Conservation (phyloP, 2,329 filamentous ascomycete species). For the Neodidymelliopsis sp. region DNA sequence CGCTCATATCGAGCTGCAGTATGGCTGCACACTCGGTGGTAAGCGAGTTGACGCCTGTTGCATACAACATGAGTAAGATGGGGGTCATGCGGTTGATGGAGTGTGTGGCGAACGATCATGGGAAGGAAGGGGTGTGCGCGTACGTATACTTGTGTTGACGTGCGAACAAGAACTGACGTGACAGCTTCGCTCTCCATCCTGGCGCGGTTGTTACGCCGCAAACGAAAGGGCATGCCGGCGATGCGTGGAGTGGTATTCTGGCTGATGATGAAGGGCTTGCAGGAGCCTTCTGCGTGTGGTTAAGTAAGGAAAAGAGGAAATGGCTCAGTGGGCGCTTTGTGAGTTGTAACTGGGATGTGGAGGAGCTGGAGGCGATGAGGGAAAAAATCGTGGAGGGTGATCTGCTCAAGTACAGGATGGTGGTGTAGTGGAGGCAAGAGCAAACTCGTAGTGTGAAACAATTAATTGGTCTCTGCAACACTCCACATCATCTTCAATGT, state of each 20-base stretch:
- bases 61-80: conserved; percentile 31
- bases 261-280: conserved; percentile 36
- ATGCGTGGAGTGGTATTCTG: conserved; percentile 11
- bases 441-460: too few relatives aligned
- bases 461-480: too few relatives aligned
- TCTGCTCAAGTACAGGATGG: conserved; percentile 19
- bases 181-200: conserved; percentile 26
- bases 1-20: conserved; percentile 21
- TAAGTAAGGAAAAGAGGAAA: conserved; percentile 26
- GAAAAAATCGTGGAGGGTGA: conserved; percentile 11
- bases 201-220: conserved; percentile 33
- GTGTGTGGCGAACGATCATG: conserved; percentile 46
- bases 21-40: conserved; percentile 21
- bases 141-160: too few relatives aligned
- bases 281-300: conserved; percentile 37
- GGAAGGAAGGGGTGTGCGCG: conserved; percentile 24
- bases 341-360: conserved; percentile 36
- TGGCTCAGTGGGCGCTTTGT: conserved; percentile 38
- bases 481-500: too few relatives aligned
- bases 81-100: conserved; percentile 29
- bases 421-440: too few relatives aligned
- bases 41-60: conserved; percentile 22
- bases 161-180: too few relatives aligned
- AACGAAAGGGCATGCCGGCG: conserved; percentile 14
- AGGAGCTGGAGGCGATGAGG: conserved; percentile 29